Base-by-base conservation (phyloP, 2,329 filamentous ascomycete genomes). In the Verticillium albo-atrum region DNA sequence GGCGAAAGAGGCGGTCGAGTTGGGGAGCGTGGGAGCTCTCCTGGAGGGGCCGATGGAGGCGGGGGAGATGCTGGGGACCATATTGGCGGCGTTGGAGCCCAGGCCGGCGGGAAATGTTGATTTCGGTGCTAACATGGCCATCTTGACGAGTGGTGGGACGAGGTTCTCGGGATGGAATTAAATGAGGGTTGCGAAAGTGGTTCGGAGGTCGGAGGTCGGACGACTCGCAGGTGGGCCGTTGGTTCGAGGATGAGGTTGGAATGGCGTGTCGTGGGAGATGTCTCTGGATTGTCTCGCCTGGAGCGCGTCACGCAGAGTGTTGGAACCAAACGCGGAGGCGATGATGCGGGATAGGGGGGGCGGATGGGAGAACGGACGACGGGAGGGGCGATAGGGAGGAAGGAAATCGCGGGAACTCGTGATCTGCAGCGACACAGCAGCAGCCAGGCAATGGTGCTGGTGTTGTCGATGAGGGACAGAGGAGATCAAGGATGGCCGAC, bases 111-210 rank as follows among this genome's bases (percentile, higher is more conserved):
- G 81, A 70, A 89, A 91, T 51, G 88, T 82, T 67, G 88, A 79
- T 73, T 92, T 92, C 62, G 89, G 86, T 65, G 90, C 90, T 69
- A 93, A 78, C 86, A 92, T 90, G 68, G 90, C 87, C 90, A 92
- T 91, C 59, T 64, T 72, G 60, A 37, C 20, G 3, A 37, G 50
- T 34, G 32, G 53, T 26, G 10, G 30, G 25, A 6, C 6, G 28
- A 25, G 17, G 3, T 12, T 25, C 15, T 35, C 35, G 28, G 27
- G 28, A 35, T 20, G 27, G 57, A 60, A 58, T 62, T 23, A 17
- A 42, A 42, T 10, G 32, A 34, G 4, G 32, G 7, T 15, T 9
- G 10, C 32, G 32, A 10, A n/a, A 15, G 6, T 15, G 15, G 10
- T n/a, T 50, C 20, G n/a, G 10, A 50, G 10, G 20, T 50, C n/a